Evolutionary conservation across 1,284 basidiomycete genomes (phyloP).

Genomic region (Microbotryum silenes-acaulis): DNA sequence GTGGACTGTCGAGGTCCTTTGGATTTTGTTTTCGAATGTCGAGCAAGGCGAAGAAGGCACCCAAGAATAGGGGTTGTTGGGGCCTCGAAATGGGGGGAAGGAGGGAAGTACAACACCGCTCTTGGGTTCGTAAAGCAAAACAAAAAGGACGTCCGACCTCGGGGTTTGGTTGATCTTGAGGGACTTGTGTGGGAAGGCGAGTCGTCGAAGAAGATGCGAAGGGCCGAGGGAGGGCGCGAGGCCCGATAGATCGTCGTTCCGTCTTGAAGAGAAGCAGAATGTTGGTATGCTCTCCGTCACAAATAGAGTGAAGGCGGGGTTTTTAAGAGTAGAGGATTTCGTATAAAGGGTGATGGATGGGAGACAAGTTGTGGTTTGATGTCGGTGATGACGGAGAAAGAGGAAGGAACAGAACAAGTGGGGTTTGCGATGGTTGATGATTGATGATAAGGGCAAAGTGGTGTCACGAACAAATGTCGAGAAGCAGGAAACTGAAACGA

Average conservation of each 20-base stretch:
- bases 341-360: too few species aligned
- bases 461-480: conserved; percentile 1
- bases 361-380: background rate
- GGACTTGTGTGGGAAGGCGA: background rate
- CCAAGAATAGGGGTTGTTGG: conserved; percentile 1
- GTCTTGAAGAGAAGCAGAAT: background rate
- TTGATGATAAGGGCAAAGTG: background rate
- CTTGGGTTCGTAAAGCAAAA: background rate
- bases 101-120: background rate
- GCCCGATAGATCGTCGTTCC: background rate
- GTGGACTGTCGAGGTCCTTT: background rate
- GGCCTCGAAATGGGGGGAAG: background rate
- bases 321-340: too few species aligned
- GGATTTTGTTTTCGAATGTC: background rate
- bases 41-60: background rate
- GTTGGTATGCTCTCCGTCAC: background rate
- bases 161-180: background rate
- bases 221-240: background rate
- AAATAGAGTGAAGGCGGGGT: too few species aligned
- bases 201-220: background rate
- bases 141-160: background rate
- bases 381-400: background rate
- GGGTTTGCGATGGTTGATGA: background rate
- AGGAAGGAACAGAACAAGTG: background rate
- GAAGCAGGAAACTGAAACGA: background rate